Evolutionary conservation across 1,284 basidiomycete species (phyloP).

Genomic region (Porogramme epimiltina): DNA sequence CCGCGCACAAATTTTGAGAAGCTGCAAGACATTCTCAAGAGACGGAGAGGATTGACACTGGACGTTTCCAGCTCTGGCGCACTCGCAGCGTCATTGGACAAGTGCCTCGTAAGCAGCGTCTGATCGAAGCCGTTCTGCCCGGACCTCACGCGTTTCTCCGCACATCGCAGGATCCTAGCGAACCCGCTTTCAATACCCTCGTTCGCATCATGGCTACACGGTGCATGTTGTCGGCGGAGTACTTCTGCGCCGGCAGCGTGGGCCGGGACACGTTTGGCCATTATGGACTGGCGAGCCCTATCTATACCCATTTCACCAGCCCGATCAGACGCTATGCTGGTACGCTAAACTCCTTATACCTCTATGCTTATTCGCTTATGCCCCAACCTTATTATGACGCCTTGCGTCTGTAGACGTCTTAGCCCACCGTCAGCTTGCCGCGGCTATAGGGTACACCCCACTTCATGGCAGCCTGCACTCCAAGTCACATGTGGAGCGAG

Average conservation of each 20-base stretch:
- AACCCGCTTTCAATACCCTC: conserved; percentile 94
- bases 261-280: conserved; percentile 92
- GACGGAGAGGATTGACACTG: conserved; percentile 83
- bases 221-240: conserved; percentile 98
- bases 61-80: conserved; percentile 93
- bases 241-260: conserved; percentile 96
- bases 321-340: conserved; percentile 94
- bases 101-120: conserved; percentile 41
- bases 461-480: conserved; percentile 89
- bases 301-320: conserved; percentile 98
- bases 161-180: conserved; percentile 62
- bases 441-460: conserved; percentile 84
- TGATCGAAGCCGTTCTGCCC: conserved; percentile 6
- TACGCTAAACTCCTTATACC: conserved; percentile 48
- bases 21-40: conserved; percentile 89
- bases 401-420: conserved; percentile 72
- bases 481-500: conserved; percentile 86
- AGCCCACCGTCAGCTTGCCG: conserved; percentile 91
- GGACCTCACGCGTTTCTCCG: not conserved
- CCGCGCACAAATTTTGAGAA: conserved; percentile 96
- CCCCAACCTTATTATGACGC: not conserved
- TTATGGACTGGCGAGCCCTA: conserved; percentile 94
- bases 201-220: conserved; percentile 99
- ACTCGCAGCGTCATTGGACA: conserved; percentile 88
- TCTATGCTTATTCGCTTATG: conserved; percentile 12